Evolutionary conservation across 1,139 yeast genomes (phyloP).

Genomic region (Geotrichum siamense): DNA sequence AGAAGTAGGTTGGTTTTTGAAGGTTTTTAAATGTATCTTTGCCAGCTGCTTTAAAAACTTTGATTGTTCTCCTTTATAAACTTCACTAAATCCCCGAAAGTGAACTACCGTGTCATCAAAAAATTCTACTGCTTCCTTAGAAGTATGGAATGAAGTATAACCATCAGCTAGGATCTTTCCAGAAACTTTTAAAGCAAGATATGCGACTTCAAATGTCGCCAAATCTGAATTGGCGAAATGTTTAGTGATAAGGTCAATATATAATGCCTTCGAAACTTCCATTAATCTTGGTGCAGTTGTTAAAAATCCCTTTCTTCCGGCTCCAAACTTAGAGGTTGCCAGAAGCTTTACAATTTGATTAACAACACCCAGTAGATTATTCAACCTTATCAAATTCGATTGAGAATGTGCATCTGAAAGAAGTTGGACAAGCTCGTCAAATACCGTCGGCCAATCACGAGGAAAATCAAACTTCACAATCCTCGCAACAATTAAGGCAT

Average conservation of each 20-base stretch:
- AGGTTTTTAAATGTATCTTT: constrained; percentile 58
- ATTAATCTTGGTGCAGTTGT: constrained; percentile 57
- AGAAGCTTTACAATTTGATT: constrained; percentile 73
- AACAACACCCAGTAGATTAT: constrained; percentile 57
- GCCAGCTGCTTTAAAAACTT: constrained; percentile 69
- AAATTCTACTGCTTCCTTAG: constrained; percentile 53
- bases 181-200: constrained; percentile 64
- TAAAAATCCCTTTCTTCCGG: constrained; percentile 73
- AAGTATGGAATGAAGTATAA: constrained; percentile 58
- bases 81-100: constrained; percentile 48
- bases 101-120: constrained; percentile 52
- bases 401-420: constrained; percentile 39
- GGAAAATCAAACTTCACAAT: constrained; percentile 85
- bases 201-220: constrained; percentile 60
- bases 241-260: constrained; percentile 49
- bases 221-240: constrained; percentile 43
- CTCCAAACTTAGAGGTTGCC: constrained; percentile 72
- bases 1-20: constrained; percentile 56
- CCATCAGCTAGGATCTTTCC: constrained; percentile 75
- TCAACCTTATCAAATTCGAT: constrained; percentile 46
- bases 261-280: constrained; percentile 52
- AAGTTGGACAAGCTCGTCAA: constrained; percentile 53
- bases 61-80: constrained; percentile 45
- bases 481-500: constrained; percentile 72
- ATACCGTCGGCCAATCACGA: constrained; percentile 70